These are phyloP conservation scores for Tubosaeta brunneosetosa DNA, from an alignment of 768 basidiomycete genomes.

Conservation along the genomic window DNA sequence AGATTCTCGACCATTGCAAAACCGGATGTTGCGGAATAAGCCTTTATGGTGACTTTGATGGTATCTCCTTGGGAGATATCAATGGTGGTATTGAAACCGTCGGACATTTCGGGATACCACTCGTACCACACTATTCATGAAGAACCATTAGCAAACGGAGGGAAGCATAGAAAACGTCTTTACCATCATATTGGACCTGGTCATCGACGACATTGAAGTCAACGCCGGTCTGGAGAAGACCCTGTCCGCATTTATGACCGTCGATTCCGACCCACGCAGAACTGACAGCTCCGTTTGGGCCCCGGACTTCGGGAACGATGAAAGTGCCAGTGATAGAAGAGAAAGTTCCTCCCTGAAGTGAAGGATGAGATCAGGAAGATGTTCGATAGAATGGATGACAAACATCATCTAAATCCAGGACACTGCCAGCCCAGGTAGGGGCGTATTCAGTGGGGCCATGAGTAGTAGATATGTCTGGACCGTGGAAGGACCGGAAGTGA, in stretches of 20 bases:
- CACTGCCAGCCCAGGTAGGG: too few relatives aligned
- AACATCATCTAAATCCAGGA: too few relatives aligned
- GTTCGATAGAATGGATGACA: too few relatives aligned
- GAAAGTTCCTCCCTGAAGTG: not conserved
- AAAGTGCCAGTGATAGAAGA: not conserved
- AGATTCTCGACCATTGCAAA: not conserved
- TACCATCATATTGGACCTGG: too few relatives aligned
- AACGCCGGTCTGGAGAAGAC: not conserved
- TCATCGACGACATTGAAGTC: not conserved
- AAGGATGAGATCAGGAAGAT: not conserved
- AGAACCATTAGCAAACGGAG: not conserved
- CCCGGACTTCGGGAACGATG: not conserved
- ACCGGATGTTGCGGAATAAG: not conserved
- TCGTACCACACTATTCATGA: conserved; percentile 2
- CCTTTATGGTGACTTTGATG: not conserved
- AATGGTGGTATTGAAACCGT: not conserved
- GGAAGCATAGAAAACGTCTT: not conserved
- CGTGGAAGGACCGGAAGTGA: too few relatives aligned
- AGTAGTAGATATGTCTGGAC: too few relatives aligned
- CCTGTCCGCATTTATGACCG: not conserved
- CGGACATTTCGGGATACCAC: conserved; percentile 1
- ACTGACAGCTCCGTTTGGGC: not conserved
- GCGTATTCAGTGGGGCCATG: too few relatives aligned
- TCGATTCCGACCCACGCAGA: not conserved
- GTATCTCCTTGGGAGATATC: not conserved